Evolutionary conservation across 345 rosid species (phyloP), one percentile per base, ranked within the genome.

Genomic region (Geranium brycei): DNA sequence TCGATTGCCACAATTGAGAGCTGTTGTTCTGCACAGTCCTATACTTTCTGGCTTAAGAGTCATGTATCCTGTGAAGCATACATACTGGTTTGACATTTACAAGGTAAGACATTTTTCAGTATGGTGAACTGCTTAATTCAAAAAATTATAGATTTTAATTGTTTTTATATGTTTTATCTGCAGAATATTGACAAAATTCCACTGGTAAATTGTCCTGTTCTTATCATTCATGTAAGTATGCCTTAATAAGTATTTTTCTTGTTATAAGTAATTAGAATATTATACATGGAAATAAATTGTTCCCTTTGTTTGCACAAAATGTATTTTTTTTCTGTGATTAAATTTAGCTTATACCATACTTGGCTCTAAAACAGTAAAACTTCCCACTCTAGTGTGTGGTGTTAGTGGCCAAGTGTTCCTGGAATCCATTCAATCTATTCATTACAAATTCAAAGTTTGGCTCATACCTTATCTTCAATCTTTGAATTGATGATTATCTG

Each of bases 131-230:
- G 28, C 28, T 23, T 23, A 23, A 23, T 23, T 23, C 28, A 23
- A 23, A 23, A 23, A 23, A 23, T 23, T 23, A 23, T 23, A 1
- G 28, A 23, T 23, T 23, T 23, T 23, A 23, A 23, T 23, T 4
- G 10, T 62, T 59, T 38, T 31, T 57, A 56, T 63, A 7, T 63
- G 66, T 57, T 2, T 72, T 68, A 13, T 76, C 58, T 78, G 71
- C 96, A 93, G 99, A 93, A 93, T 71, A 78, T 93, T 35, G 97
- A 93, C 86, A 93, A 93, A 73, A 93, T 93, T 75, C 85, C 96
- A 56, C 82, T 83, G 51, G 97, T 91, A 70, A 85, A 85, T 69
- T 91, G 99, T 73, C 96, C 99, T 6, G 95, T 91, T 69, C 89
- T 93, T 13, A 77, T 93, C 58, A 91, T 93, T 75, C 99, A 93